phyloP scores from a whole-genome alignment of 1,284 basidiomycete species.

The Marasmius tenuissimus region DNA sequence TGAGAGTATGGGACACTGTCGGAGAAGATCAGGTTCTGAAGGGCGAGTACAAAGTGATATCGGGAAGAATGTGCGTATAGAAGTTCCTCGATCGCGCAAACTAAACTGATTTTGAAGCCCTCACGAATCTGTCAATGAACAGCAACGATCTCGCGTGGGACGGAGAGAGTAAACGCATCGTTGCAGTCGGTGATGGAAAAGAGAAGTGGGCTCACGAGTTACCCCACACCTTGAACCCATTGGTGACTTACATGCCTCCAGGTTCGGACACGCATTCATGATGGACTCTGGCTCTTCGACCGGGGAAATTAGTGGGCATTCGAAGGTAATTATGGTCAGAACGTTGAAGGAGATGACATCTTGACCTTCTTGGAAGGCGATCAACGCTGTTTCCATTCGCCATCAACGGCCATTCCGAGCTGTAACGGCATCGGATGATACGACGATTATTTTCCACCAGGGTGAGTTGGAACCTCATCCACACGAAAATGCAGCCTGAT shows the following conservation, averaged over 20 bases:
- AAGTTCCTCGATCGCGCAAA: neutral
- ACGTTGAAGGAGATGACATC: neutral
- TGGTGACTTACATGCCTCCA: constrained; percentile 27
- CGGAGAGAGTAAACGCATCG: constrained; percentile 93
- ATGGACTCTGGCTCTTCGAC: constrained; percentile 86
- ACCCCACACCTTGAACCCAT: neutral
- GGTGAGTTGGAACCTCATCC: constrained; percentile 37
- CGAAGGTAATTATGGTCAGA: constrained; percentile 57
- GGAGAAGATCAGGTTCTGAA: constrained; percentile 88
- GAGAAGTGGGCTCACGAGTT: constrained; percentile 64
- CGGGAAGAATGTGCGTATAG: constrained; percentile 71
- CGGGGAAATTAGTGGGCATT: constrained; percentile 94
- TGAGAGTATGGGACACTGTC: constrained; percentile 92
- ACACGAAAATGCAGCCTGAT: neutral
- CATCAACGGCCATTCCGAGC: constrained; percentile 91
- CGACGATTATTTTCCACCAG: constrained; percentile 78
- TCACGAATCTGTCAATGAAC: neutral
- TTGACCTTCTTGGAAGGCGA: constrained; percentile 43
- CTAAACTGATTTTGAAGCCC: constrained; percentile 1
- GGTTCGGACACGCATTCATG: constrained; percentile 87
- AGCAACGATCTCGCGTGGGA: constrained; percentile 97
- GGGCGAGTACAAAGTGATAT: constrained; percentile 81
- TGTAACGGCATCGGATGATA: constrained; percentile 85
- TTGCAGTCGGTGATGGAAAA: constrained; percentile 94
- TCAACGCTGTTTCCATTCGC: constrained; percentile 92